phyloP scores from a whole-genome alignment of 2,329 filamentous ascomycete species.

The Aspergillus ochraceoroseus region DNA sequence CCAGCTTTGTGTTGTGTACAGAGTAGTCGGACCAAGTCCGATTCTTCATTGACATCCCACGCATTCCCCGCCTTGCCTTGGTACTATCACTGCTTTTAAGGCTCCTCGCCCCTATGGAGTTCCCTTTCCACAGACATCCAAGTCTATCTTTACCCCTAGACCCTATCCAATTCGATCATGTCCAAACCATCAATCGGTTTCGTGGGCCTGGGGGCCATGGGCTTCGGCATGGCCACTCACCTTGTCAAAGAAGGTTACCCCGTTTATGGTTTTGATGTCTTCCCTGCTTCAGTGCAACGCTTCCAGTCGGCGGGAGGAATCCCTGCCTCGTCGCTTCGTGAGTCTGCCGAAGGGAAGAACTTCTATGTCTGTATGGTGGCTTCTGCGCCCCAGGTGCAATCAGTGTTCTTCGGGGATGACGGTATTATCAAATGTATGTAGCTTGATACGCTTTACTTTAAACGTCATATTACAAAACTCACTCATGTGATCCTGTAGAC shows the following conservation, averaged over 20 bases:
- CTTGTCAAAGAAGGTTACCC: conserved; percentile 62
- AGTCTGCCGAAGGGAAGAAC: conserved; percentile 55
- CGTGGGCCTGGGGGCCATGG: conserved; percentile 75
- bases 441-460: neutral
- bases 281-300: conserved; percentile 59
- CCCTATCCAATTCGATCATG: conserved; percentile 23
- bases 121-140: too few species aligned
- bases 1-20: too few species aligned
- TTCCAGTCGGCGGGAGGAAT: conserved; percentile 61
- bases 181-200: conserved; percentile 56
- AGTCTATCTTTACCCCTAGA: too few species aligned
- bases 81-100: too few species aligned
- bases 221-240: conserved; percentile 74
- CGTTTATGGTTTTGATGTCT: conserved; percentile 69
- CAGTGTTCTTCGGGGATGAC: conserved; percentile 58
- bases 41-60: neutral
- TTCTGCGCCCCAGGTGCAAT: conserved; percentile 63
- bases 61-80: neutral
- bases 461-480: neutral
- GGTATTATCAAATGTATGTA: conserved; percentile 43
- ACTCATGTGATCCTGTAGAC: conserved; percentile 19
- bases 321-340: conserved; percentile 55
- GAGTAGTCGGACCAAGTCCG: neutral
- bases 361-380: conserved; percentile 73
- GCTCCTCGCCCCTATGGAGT: too few species aligned